Evolutionary conservation across 768 basidiomycete genomes (phyloP), one percentile per base, ranked within the genome.

Genomic region (Cyclocybe cylindracea): DNA sequence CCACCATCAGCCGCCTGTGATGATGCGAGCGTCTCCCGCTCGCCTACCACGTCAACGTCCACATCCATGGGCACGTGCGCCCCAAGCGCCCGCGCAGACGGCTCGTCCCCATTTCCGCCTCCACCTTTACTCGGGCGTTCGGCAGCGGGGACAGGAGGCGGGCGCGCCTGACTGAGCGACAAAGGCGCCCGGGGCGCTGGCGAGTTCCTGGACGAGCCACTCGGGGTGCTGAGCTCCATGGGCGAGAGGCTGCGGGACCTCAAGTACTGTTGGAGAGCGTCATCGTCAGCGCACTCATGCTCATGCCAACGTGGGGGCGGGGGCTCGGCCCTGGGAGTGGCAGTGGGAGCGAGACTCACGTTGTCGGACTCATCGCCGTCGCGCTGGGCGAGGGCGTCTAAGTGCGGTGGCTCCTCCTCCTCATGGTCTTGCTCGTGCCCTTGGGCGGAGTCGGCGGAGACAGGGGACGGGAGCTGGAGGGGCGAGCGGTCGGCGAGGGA

Each of bases 201-300:
- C 13, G 60, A 55, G 10, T 24, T 47, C 14, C 42, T 46, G 1
- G 60, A 51, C 4, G 74, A 72, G 8, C 73, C 73, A 53, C 70
- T 74, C 13, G 69, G 63, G 6, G 82, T 82, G 56, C 78, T 82
- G 39, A 85, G 71, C 48, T 85, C 85, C 82, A 84, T 84, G 1
- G 82, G 83, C 43, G 82, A 82, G 41, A 82, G 68, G 65, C 78
- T 85, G 50, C 80, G 42, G 35, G 40, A 46, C 50, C 66, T 46
- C 65, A 67, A 43, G 50, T 54, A 44, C 50, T 52, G 63, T 57
- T 43, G 4, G 48, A 43, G 11, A 29, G 39, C 2, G 38, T 55
- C 18, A 54, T 44, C 31, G 35, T 36, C 13, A 29, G 38, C 24
- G 24, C 5, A 24, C 5, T n/a, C n/a, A n/a, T 5, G 24, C 24